These are phyloP conservation scores for Scedosporium apiospermum DNA, from an alignment of 2,329 filamentous ascomycete species.

Conservation along the genomic window DNA sequence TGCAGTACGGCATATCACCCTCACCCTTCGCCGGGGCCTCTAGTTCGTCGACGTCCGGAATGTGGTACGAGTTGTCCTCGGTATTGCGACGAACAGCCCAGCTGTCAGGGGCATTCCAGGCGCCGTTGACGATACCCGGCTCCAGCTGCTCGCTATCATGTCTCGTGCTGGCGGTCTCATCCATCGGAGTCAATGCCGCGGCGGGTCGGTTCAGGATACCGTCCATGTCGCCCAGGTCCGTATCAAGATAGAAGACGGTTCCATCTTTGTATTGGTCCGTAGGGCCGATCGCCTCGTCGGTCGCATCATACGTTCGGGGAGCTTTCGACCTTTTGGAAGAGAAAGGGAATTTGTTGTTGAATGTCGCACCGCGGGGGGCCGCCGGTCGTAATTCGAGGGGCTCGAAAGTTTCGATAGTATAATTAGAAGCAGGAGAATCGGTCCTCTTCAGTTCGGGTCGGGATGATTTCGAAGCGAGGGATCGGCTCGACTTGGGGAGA, in stretches of 20 bases:
- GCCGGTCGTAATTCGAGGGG: slow-evolving; percentile 17
- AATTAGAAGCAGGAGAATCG: slow-evolving; percentile 11
- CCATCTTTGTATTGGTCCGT: slow-evolving; percentile 50
- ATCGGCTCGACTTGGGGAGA: slow-evolving; percentile 42
- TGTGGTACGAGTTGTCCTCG: slow-evolving; percentile 52
- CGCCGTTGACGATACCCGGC: slow-evolving; percentile 8
- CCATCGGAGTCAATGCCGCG: slow-evolving; percentile 62
- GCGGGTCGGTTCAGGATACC: slow-evolving; percentile 71
- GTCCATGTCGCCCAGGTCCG: slow-evolving; percentile 82
- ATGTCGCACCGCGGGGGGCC: slow-evolving; percentile 30
- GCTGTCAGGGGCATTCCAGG: slow-evolving; percentile 92
- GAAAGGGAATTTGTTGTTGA: slow-evolving; percentile 56
- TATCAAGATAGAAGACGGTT: slow-evolving; percentile 70
- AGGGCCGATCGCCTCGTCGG: slow-evolving; percentile 49
- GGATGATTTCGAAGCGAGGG: slow-evolving; percentile 40
- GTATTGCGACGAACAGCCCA: slow-evolving; percentile 78
- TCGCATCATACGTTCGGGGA: slow-evolving; percentile 37
- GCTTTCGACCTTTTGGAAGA: slow-evolving; percentile 41
- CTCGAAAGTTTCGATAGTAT: slow-evolving; percentile 19
- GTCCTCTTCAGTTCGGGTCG: slow-evolving; percentile 23
- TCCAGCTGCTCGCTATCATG: slow-evolving; percentile 10
- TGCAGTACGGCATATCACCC: slow-evolving; percentile 76
- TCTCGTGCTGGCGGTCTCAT: slow-evolving; percentile 39
- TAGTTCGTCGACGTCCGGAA: slow-evolving; percentile 56
- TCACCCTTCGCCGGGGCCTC: slow-evolving; percentile 56